Evolutionary conservation across 805 yeast species (phyloP), one percentile per base, ranked within the genome.

Genomic region (Kuraishia capsulata): DNA sequence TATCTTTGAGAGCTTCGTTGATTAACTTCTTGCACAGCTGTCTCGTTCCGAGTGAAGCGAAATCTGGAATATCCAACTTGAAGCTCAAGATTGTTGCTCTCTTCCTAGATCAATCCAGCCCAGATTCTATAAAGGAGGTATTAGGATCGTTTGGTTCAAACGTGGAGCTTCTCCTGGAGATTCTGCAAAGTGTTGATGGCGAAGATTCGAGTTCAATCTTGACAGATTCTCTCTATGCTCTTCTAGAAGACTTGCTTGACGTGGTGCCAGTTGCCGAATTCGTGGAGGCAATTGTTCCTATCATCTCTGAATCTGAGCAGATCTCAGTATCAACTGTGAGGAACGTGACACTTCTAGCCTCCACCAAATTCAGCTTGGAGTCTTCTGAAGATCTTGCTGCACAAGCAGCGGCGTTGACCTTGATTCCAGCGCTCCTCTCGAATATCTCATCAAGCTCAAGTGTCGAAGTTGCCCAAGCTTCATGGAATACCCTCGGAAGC

Each of bases 201-300:
- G 42, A 38, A 6, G 39, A 44, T n/a, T 37, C 54, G 26, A 44
- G 52, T 24, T 56, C 56, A 13, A 64, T 59, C 26, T 59, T 68
- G 19, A 59, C 67, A 16, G 56, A 52, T 32, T 64, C 62, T 25
- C 59, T 80, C 38, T 76, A 76, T 52, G 67, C 65, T 20, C 58
- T 85, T 37, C 65, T 90, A 45, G 73, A 77, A 25, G 74, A 73
- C 46, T 62, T 80, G 44, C 62, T 90, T 42, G 76, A 77, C 41
- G 64, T 87, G 44, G 64, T 90, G 38, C 96, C 97, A 23, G 72
- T 88, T 45, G 70, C 70, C 44, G 72, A 76, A 46, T 89, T 85
- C 54, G 80, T 81, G 21, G 64, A 68, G 14, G 75, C 95, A 2
- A 69, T 83, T 19, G 61, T 59, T 17, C 56, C 65, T 0, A 63